Evolutionary conservation across 495 filamentous ascomycete genomes (phyloP), one percentile per base, ranked within the genome.

Genomic region (Aspergillus biplanus): DNA sequence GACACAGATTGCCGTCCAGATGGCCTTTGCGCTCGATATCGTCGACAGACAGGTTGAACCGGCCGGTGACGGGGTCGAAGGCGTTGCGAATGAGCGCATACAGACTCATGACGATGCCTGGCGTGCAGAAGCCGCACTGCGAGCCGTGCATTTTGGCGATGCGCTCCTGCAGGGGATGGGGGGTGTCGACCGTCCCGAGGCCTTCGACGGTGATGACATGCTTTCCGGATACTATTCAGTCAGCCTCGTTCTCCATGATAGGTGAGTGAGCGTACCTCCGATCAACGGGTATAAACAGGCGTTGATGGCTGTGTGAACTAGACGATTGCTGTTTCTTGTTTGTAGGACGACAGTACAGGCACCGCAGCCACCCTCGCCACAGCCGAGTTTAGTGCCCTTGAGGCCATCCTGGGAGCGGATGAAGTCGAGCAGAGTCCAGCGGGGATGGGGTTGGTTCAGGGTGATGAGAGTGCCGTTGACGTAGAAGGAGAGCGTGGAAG

Each of bases 151-250:
- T 71, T 75, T 88, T 90, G 18, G 91, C 92, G 61, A 99, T 89
- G 44, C 95, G 85, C 75, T 99, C 92, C 74, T 99, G 95, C 3
- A 90, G 81, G 5, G 95, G 91, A 79, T 99, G 95, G 11, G 95
- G 95, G 44, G 83, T 83, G 71, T 92, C 89, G 46, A 90, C 86
- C 68, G 89, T 91, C 12, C 95, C 95, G 72, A 99, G 95, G 21
- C 95, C 95, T 76, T 99, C 95, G n/a, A 99, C 87, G n/a, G 95
- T 99, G 69, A 99, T 96, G 63, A 99, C 92, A 82, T 99, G 95
- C 73, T 99, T 99, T 21, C 95, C 95, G 74, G 96, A 92, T 12
- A 97, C 86, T 64, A 33, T 27, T 5, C 7, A 18, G 27, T 50
- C 11, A 50, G n/a, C n/a, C n/a, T n/a, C n/a, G n/a, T n/a, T n/a